Evolutionary conservation across 148 eudicot species (phyloP), one percentile per base, ranked within the genome.

Genomic region (Selenicereus undatus): DNA sequence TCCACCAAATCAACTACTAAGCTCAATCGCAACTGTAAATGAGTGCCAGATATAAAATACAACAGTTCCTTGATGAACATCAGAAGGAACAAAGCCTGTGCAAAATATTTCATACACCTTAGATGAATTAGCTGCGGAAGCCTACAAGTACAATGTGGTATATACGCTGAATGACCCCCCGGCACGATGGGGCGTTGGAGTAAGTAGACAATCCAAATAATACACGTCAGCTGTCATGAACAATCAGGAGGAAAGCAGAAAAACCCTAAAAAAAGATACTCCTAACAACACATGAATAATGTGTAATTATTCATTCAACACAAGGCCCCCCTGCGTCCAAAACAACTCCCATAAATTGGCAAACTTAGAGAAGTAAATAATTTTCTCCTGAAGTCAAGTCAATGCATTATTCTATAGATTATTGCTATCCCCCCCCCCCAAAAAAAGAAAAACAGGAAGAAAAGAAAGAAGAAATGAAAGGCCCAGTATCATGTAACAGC

Each of bases 1-100:
- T 18, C 66, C 18, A 50, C 36, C 27, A 79, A 35, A 76, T 82
- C 73, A 58, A 58, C 27, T 51, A 32, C 56, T 17, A 51, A 72
- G 30, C 52, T 80, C 29, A 30, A 74, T 52, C 29, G 20, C 71
- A 73, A 13, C 50, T 14, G 29, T 58, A 69, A 5, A 75, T 3
- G 58, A 3, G 22, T 29, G 50, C 27, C 43, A 80, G 11, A 74
- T 35, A 81, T 27, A 76, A 17, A 3, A 10, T 54, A 27, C 56
- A 68, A 26, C 64, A 75, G 22, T 11, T 24, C 5, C 22, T 18
- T 22, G 68, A 62, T 62, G 68, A 62, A 50, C 24, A 21, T 54
- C 70, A 78, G 29, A 56, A 68, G 11, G 66, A 39, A 35, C 27
- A 71, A 71, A 56, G 32, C 21, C 3, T 26, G 22, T 22, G 54